These are phyloP conservation scores for Talaromyces sp. DNA, from an alignment of 2,329 filamentous ascomycete genomes.

Conservation along the genomic window DNA sequence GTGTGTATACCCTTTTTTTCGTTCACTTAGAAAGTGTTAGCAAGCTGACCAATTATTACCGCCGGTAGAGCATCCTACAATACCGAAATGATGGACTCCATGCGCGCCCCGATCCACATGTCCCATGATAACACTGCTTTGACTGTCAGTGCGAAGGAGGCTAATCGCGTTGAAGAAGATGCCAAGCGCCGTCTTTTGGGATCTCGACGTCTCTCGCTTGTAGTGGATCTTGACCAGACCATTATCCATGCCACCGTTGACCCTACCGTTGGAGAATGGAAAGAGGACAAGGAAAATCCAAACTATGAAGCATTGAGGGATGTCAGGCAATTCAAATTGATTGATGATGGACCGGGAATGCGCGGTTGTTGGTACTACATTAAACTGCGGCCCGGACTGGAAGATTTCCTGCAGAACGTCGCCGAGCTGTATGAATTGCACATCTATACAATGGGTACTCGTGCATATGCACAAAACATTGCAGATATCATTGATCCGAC, in stretches of 20 bases:
- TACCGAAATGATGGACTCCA: constrained; percentile 74
- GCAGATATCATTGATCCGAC: constrained; percentile 91
- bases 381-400: constrained; percentile 87
- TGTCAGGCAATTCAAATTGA: constrained; percentile 83
- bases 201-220: constrained; percentile 82
- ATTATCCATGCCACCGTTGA: constrained; percentile 98
- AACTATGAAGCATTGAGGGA: constrained; percentile 91
- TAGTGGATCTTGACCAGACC: constrained; percentile 96
- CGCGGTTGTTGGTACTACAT: constrained; percentile 95
- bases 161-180: constrained; percentile 79
- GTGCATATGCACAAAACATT: constrained; percentile 92
- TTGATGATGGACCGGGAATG: constrained; percentile 78
- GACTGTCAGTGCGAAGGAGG: constrained; percentile 81
- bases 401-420: constrained; percentile 76
- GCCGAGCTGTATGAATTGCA: constrained; percentile 88
- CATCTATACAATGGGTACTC: constrained; percentile 98
- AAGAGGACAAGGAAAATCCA: constrained; percentile 81
- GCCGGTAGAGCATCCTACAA: constrained; percentile 69
- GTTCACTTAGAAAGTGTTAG: neutral
- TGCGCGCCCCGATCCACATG: constrained; percentile 91
- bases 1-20: constrained; percentile 41
- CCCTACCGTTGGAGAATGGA: constrained; percentile 94
- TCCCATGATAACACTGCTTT: constrained; percentile 87
- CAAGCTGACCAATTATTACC: constrained; percentile 3
- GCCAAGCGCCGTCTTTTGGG: constrained; percentile 80